Evolutionary conservation across 306 rosid genomes (phyloP).

Genomic region (Benincasa hispida): DNA sequence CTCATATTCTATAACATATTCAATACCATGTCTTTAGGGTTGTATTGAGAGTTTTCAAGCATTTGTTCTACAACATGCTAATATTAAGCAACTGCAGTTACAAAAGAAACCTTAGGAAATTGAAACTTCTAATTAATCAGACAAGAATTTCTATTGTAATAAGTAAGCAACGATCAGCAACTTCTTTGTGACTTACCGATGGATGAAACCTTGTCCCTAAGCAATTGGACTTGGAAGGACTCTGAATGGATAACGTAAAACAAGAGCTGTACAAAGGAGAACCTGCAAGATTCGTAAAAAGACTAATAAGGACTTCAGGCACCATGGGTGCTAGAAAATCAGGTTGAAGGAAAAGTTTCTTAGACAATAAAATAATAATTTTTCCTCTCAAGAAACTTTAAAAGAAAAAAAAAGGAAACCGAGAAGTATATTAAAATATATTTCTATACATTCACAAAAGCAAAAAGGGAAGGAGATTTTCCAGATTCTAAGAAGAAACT

Average conservation of each 20-base stretch:
- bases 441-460: background rate
- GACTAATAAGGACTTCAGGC: background rate
- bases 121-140: background rate
- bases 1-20: background rate
- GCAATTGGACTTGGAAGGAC: constrained; percentile 23
- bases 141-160: background rate
- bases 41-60: background rate
- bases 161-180: background rate
- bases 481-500: background rate
- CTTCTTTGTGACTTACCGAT: constrained; percentile 50
- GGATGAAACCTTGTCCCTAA: constrained; percentile 54
- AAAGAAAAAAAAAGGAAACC: background rate
- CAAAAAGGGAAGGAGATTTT: background rate
- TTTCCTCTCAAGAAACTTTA: background rate
- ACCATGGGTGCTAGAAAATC: background rate
- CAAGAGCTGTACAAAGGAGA: constrained; percentile 53
- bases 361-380: background rate
- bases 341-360: background rate
- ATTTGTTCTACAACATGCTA: background rate
- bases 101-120: background rate
- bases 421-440: background rate
- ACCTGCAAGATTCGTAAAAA: constrained; percentile 39
- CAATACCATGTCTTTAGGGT: background rate
- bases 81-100: background rate
- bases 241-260: constrained; percentile 37